Conservation (phyloP, 495 filamentous ascomycete species). For the Rusavskia elegans region DNA sequence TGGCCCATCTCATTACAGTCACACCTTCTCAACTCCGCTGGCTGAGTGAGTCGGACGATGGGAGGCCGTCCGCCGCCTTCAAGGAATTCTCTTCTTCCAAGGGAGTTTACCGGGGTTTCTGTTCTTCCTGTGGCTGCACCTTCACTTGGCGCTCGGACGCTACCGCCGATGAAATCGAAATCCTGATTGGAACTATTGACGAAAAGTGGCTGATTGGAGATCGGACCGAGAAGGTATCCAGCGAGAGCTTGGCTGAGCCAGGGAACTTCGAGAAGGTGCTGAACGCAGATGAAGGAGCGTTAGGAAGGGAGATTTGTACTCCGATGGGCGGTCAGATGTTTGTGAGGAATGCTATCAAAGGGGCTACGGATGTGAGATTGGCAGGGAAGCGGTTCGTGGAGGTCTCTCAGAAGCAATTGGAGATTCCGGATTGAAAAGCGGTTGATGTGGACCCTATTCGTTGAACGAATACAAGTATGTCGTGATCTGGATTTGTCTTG, state of each 20-base stretch:
- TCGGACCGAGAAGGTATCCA: neutral
- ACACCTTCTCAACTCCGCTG: constrained; percentile 14
- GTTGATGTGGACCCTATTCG: neutral
- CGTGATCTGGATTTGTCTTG: no score
- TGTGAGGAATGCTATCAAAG: constrained; percentile 5
- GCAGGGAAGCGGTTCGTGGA: constrained; percentile 8
- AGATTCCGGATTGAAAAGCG: neutral
- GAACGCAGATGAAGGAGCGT: neutral
- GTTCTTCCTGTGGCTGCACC: constrained; percentile 15
- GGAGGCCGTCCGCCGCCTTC: constrained; percentile 5
- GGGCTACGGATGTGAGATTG: constrained; percentile 9
- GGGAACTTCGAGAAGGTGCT: neutral
- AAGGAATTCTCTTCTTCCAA: constrained; percentile 7
- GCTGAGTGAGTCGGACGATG: constrained; percentile 10
- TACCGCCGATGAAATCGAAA: constrained; percentile 11
- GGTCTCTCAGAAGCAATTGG: constrained; percentile 2
- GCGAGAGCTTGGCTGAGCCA: neutral
- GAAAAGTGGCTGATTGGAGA: constrained; percentile 19
- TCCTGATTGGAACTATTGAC: constrained; percentile 19
- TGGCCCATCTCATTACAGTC: constrained; percentile 16
- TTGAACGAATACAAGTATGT: no score
- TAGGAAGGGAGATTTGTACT: neutral
- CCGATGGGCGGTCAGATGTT: neutral
- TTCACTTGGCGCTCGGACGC: constrained; percentile 10
- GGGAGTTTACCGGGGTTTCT: constrained; percentile 13